These are phyloP conservation scores for Cyamopsis tetragonoloba DNA, from an alignment of 306 rosid genomes.

Conservation along the genomic window DNA sequence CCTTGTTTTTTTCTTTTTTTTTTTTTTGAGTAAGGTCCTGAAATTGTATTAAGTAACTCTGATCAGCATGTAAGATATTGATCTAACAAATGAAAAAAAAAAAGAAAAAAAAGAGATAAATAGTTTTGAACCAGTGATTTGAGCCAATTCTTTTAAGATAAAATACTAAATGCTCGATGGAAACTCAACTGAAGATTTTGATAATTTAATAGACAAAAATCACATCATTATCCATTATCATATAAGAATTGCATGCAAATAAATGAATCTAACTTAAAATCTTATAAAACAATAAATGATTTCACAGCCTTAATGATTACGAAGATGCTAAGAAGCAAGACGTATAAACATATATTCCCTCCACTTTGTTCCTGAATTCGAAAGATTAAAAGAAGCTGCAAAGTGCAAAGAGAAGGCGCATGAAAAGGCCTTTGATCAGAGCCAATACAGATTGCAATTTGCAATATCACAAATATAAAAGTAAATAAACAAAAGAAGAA, in stretches of 20 bases:
- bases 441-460: not conserved
- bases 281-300: not conserved
- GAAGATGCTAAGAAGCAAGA: not conserved
- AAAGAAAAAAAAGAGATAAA: not conserved
- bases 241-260: constrained; percentile 5
- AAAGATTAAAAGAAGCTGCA: not conserved
- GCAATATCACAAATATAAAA: not conserved
- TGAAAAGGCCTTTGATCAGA: not conserved
- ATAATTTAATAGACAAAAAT: not conserved
- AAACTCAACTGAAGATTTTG: not conserved
- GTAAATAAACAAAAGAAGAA: not conserved
- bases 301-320: not conserved
- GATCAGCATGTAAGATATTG: not conserved
- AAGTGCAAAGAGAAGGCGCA: not conserved
- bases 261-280: not conserved
- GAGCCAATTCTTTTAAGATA: not conserved
- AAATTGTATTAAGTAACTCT: not conserved
- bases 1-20: not conserved
- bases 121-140: not conserved
- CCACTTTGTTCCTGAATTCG: not conserved
- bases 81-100: not conserved
- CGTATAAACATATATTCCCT: too few species aligned
- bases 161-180: not conserved
- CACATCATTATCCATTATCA: too few species aligned
- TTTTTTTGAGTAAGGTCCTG: not conserved